phyloP scores from a whole-genome alignment of 2,329 filamentous ascomycete genomes.

The Lanzia echinophila region DNA sequence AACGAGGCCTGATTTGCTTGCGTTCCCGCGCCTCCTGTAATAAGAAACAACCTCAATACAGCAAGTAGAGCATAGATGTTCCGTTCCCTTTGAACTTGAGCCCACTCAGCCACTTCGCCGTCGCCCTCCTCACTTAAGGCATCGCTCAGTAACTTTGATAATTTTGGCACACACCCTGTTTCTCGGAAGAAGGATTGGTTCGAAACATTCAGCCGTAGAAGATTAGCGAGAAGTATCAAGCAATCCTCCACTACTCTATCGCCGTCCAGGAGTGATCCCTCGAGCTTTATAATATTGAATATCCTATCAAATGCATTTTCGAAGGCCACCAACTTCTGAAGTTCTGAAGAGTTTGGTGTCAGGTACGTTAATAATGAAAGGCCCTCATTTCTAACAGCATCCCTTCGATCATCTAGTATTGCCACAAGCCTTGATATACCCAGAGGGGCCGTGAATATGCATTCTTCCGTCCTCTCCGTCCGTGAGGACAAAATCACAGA shows the following conservation, averaged over 20 bases:
- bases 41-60: constrained; percentile 79
- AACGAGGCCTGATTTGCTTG: constrained; percentile 79
- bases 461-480: constrained; percentile 89
- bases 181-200: constrained; percentile 95
- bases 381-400: constrained; percentile 82
- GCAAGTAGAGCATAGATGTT: constrained; percentile 88
- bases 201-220: constrained; percentile 77
- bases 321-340: constrained; percentile 93
- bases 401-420: constrained; percentile 75
- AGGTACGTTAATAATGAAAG: constrained; percentile 82
- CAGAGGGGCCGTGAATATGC: constrained; percentile 79
- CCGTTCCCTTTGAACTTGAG: constrained; percentile 71
- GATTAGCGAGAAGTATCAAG: constrained; percentile 80
- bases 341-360: constrained; percentile 76
- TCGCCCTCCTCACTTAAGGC: constrained; percentile 48
- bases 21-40: constrained; percentile 72
- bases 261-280: constrained; percentile 76
- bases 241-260: constrained; percentile 89
- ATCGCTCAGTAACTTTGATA: constrained; percentile 62
- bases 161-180: constrained; percentile 69
- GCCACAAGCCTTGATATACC: constrained; percentile 82
- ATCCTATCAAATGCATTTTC: constrained; percentile 87
- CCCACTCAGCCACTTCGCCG: constrained; percentile 63
- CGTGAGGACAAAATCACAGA: constrained; percentile 78
- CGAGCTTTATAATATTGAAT: constrained; percentile 72